These are phyloP conservation scores for Annulohypoxylon stygium DNA, from an alignment of 495 filamentous ascomycete species.

Conservation along the genomic window DNA sequence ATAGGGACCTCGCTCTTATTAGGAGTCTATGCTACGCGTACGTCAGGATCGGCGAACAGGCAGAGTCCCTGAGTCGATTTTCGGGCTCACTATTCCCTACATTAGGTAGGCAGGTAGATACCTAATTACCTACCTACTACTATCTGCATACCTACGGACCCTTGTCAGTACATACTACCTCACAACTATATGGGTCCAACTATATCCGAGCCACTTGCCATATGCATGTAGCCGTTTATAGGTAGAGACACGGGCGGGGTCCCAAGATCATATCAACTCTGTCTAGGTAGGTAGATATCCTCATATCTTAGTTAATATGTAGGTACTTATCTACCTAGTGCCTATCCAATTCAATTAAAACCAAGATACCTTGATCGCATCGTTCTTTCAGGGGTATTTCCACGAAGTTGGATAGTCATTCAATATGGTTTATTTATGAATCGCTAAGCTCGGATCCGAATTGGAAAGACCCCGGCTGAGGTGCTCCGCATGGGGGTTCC, in stretches of 20 bases:
- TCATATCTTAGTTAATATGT: background rate
- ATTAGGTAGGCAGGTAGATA: background rate
- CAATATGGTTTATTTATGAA: background rate
- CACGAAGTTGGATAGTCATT: conserved; percentile 10
- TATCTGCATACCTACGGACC: background rate
- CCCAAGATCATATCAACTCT: conserved; percentile 19
- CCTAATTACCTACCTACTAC: background rate
- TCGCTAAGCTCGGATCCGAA: conserved; percentile 39
- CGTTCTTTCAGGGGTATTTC: background rate
- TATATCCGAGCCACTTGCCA: conserved; percentile 23
- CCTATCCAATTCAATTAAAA: conserved; percentile 20
- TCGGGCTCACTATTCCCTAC: background rate
- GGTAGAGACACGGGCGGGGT: conserved; percentile 20
- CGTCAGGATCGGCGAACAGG: conserved; percentile 7
- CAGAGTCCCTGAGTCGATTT: background rate
- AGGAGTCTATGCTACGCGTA: background rate
- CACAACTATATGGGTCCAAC: conserved; percentile 18
- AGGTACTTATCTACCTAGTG: background rate
- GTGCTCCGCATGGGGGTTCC: conserved; percentile 36
- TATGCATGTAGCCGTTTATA: conserved; percentile 17
- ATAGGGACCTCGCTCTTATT: background rate
- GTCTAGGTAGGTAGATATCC: background rate
- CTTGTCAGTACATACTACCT: background rate
- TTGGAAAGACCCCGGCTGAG: conserved; percentile 21
- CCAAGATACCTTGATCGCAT: conserved; percentile 28